Conservation (phyloP, 345 rosid genomes). For the Anacardium occidentale region DNA sequence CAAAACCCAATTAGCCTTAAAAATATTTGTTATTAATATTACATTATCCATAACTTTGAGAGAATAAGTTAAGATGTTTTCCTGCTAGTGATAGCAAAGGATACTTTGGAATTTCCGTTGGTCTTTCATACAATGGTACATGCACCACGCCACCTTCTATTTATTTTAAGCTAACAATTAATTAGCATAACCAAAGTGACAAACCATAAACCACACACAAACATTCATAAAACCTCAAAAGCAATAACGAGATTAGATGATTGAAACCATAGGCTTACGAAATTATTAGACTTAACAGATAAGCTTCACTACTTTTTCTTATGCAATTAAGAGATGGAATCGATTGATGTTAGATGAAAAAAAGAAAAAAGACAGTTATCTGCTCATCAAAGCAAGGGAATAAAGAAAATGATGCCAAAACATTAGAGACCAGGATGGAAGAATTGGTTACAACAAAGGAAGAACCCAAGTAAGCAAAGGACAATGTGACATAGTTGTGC, state of each 20-base stretch:
- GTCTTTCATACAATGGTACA: neutral
- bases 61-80: neutral
- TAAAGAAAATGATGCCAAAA: neutral
- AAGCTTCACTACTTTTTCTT: neutral
- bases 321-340: slow-evolving; percentile 8
- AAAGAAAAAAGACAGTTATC: slow-evolving; percentile 10
- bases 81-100: slow-evolving; percentile 23
- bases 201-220: too few relatives aligned
- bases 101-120: neutral
- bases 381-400: slow-evolving; percentile 4
- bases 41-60: too few relatives aligned
- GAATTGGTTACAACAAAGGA: slow-evolving; percentile 37
- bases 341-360: neutral
- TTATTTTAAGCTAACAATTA: too few relatives aligned
- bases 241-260: neutral
- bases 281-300: too few relatives aligned
- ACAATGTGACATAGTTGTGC: slow-evolving; percentile 48
- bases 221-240: neutral
- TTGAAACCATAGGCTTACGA: neutral
- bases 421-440: slow-evolving; percentile 25
- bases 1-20: too few relatives aligned
- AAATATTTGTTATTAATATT: too few relatives aligned
- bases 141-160: too few relatives aligned
- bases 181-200: neutral
- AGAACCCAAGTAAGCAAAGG: slow-evolving; percentile 41